These are phyloP conservation scores for Kodamaea neixiangensis DNA, from an alignment of 805 yeast genomes.

Conservation along the genomic window DNA sequence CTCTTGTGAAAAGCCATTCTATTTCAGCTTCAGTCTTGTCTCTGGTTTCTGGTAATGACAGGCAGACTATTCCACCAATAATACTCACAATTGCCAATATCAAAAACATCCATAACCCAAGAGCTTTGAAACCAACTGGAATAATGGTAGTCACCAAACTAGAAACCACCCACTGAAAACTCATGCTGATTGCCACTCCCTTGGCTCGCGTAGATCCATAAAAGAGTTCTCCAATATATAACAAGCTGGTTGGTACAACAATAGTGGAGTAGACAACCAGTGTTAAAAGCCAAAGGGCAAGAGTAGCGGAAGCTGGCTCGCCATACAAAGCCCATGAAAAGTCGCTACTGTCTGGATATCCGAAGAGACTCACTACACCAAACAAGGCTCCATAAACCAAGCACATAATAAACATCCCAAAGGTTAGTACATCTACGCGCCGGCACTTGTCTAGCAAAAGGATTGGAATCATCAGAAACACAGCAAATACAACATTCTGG, in stretches of 20 bases:
- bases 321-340: slow-evolving; percentile 32
- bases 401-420: slow-evolving; percentile 43
- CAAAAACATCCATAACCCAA: slow-evolving; percentile 44
- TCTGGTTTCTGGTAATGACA: slow-evolving; percentile 49
- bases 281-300: slow-evolving; percentile 47
- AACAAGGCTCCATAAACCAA: slow-evolving; percentile 37
- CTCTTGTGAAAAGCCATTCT: neutral
- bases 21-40: slow-evolving; percentile 19
- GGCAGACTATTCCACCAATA: slow-evolving; percentile 28
- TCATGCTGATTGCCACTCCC: slow-evolving; percentile 48
- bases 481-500: slow-evolving; percentile 40
- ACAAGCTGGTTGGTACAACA: slow-evolving; percentile 48
- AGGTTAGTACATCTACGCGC: slow-evolving; percentile 48
- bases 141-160: slow-evolving; percentile 39
- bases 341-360: slow-evolving; percentile 31
- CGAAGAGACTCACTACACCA: slow-evolving; percentile 34
- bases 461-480: slow-evolving; percentile 48
- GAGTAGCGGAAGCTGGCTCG: slow-evolving; percentile 41
- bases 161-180: slow-evolving; percentile 46
- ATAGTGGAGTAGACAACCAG: slow-evolving; percentile 50
- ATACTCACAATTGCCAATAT: slow-evolving; percentile 37
- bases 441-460: slow-evolving; percentile 43
- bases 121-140: slow-evolving; percentile 37
- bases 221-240: slow-evolving; percentile 52
- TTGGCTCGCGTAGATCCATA: slow-evolving; percentile 47